Evolutionary conservation across 1,284 basidiomycete species (phyloP).

Genomic region (Malassezia japonica): DNA sequence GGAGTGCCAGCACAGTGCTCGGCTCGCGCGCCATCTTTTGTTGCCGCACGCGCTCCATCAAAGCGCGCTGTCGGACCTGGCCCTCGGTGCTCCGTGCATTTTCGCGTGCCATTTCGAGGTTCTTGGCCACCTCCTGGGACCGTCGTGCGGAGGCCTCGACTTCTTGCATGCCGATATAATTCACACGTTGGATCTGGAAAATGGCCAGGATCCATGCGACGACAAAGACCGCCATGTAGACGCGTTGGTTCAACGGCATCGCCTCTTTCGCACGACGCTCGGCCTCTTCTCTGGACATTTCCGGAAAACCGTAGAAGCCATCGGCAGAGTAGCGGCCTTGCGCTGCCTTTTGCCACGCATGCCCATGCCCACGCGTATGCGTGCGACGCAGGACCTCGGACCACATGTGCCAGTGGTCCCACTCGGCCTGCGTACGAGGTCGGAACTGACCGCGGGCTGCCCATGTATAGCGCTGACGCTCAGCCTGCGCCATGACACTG

Average conservation of each 20-base stretch:
- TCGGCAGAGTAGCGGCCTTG: not conserved
- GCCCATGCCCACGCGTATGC: not conserved
- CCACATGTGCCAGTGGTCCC: constrained; percentile 17
- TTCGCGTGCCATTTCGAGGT: constrained; percentile 10
- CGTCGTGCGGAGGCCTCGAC: not conserved
- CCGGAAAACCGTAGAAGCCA: constrained; percentile 4
- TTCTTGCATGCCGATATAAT: not conserved
- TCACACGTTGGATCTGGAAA: constrained; percentile 5
- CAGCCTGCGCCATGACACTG: not conserved
- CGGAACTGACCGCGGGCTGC: not conserved
- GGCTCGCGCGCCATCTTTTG: not conserved
- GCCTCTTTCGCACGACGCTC: constrained; percentile 4
- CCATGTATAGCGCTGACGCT: not conserved
- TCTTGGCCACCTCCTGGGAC: not conserved
- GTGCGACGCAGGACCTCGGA: constrained; percentile 10
- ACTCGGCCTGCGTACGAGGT: constrained; percentile 1
- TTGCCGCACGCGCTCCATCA: constrained; percentile 12
- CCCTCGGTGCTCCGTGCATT: constrained; percentile 13
- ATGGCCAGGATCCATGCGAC: constrained; percentile 4
- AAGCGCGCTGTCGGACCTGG: not conserved
- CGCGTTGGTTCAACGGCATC: constrained; percentile 1
- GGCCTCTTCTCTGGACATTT: constrained; percentile 1
- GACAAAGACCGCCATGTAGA: constrained; percentile 4
- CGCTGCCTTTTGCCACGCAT: constrained; percentile 6
- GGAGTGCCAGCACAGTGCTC: not conserved